Evolutionary conservation across 139 green algal genomes (phyloP).

Genomic region (Picochlorum sp.): DNA sequence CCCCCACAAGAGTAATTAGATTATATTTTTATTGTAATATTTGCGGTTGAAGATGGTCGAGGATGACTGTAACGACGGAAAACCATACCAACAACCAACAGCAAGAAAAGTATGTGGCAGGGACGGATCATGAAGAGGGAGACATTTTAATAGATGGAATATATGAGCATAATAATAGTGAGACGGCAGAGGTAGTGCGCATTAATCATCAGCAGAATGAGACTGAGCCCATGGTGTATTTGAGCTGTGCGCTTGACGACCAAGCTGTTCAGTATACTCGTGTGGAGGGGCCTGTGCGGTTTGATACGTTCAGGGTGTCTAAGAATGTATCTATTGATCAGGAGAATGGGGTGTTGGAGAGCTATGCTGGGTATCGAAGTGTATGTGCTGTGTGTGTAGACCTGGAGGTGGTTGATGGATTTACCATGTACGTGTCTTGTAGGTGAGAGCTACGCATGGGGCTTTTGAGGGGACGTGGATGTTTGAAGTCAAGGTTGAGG

Average conservation of each 20-base stretch:
- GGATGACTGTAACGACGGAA: too few relatives aligned
- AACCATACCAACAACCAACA: too few relatives aligned
- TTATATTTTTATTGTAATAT: too few relatives aligned
- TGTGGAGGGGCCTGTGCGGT: background rate
- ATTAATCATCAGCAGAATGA: background rate
- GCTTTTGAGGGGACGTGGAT: conserved; percentile 56
- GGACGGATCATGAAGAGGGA: background rate
- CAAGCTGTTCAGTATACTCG: background rate
- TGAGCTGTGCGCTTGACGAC: too few relatives aligned
- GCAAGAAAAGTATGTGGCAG: too few relatives aligned
- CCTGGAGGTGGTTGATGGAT: background rate
- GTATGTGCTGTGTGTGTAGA: background rate
- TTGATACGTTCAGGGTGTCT: background rate
- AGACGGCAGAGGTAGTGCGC: background rate
- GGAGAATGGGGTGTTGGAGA: background rate
- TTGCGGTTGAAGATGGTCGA: too few relatives aligned
- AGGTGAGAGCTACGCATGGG: conserved; percentile 56
- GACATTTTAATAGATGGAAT: too few relatives aligned
- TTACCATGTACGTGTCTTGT: background rate
- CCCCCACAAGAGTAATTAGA: too few relatives aligned
- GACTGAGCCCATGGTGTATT: too few relatives aligned
- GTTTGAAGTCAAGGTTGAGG: conserved; percentile 55
- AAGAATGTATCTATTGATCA: background rate
- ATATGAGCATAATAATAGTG: background rate
- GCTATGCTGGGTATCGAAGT: background rate